A percentile compares a stretch with the other conserved stretches of the same genome.
These are phyloP conservation scores for Naganishia kalamii DNA, from an alignment of 768 basidiomycete species.

Conservation along the genomic window DNA sequence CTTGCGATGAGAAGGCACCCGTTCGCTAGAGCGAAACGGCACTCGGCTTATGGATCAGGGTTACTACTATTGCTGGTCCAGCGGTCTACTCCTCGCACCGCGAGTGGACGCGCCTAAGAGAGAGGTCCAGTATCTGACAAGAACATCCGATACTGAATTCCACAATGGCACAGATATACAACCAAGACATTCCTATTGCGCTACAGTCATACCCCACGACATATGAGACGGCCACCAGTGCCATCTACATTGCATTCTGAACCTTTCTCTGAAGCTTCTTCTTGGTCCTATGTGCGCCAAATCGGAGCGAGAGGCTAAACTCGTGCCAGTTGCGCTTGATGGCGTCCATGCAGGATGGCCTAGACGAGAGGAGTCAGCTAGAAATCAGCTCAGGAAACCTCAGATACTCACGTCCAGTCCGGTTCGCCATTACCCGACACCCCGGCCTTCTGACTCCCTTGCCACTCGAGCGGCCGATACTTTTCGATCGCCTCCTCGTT, in stretches of 20 bases:
- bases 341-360: constrained; percentile 36
- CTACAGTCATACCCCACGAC: no score
- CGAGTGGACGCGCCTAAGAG: no score
- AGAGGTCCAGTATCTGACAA: no score
- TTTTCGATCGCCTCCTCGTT: constrained; percentile 42
- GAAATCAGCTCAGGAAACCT: neutral
- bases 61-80: no score
- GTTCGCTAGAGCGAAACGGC: no score
- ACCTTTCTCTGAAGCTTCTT: constrained; percentile 43
- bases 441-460: constrained; percentile 31
- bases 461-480: constrained; percentile 45
- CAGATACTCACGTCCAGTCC: constrained; percentile 43
- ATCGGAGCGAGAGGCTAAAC: constrained; percentile 38
- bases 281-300: constrained; percentile 41
- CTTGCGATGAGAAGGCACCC: no score
- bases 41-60: no score
- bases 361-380: constrained; percentile 13
- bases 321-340: constrained; percentile 45
- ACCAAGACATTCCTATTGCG: no score
- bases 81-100: no score
- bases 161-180: no score
- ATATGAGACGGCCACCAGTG: neutral
- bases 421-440: constrained; percentile 20
- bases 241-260: constrained; percentile 18
- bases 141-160: no score